Evolutionary conservation across 1,284 basidiomycete species (phyloP).

Genomic region (Flammula alnicola): DNA sequence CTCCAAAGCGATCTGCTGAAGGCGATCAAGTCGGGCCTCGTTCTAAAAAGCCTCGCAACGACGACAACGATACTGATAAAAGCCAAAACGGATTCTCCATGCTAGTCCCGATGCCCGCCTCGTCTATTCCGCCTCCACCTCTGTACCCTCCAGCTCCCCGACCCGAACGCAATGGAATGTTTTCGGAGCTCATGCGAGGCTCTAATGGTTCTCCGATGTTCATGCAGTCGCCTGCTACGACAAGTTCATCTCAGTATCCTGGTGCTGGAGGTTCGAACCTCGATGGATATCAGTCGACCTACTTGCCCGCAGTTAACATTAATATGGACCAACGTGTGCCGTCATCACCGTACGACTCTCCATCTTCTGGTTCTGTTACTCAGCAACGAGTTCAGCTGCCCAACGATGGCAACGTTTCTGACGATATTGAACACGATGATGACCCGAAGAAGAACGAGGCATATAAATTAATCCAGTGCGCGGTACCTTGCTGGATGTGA

Average conservation of each 20-base stretch:
- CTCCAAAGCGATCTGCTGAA: constrained; percentile 52
- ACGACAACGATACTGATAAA: constrained; percentile 44
- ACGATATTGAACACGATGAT: constrained; percentile 56
- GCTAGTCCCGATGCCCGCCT: constrained; percentile 54
- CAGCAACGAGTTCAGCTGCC: constrained; percentile 28
- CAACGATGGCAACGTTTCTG: constrained; percentile 18
- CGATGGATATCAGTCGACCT: constrained; percentile 56
- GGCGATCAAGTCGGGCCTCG: constrained; percentile 47
- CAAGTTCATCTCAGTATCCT: constrained; percentile 43
- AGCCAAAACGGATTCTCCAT: constrained; percentile 56
- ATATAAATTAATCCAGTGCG: constrained; percentile 80
- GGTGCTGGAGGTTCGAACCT: constrained; percentile 36
- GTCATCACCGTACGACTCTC: constrained; percentile 48
- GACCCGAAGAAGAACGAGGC: constrained; percentile 79
- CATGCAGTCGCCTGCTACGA: constrained; percentile 48
- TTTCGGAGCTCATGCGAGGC: constrained; percentile 65
- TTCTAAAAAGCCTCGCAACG: constrained; percentile 57
- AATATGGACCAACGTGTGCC: constrained; percentile 56
- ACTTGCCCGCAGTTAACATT: constrained; percentile 61
- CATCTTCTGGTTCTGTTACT: constrained; percentile 27
- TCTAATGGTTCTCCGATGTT: constrained; percentile 67
- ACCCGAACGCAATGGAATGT: constrained; percentile 51
- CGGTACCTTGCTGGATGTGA: not conserved
- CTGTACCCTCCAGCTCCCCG: constrained; percentile 41
- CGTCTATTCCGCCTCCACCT: constrained; percentile 36